Evolutionary conservation across 2,329 filamentous ascomycete species (phyloP), one percentile per base, ranked within the genome.

Genomic region (Cladosporium sp.): DNA sequence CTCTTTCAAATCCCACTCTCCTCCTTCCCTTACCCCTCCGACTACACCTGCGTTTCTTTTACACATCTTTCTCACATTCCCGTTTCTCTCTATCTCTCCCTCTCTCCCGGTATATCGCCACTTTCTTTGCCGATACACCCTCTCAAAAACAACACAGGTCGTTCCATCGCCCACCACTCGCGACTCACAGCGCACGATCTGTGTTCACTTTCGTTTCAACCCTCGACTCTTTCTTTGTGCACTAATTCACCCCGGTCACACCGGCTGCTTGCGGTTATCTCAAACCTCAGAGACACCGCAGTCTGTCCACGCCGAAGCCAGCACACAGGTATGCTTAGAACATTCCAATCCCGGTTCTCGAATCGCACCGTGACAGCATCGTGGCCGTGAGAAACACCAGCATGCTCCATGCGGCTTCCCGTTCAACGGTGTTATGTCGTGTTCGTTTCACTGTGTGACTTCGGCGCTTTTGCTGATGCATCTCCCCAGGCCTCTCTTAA

Each of bases 401-500:
- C 45, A 40, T 22, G 45, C 45, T 40, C 19, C 45, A 40, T 40
- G 45, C 45, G 45, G 36, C 45, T 40, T 32, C 15, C 36, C 45
- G 45, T 15, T 6, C 30, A 35, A 15, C 45, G 27, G 39, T 32
- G 16, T 27, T 38, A 46, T 48, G 45, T 27, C 25, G 45, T 48
- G 25, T 18, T 36, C 18, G 36, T 48, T 36, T 48, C 19, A 48
- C 45, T 20, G 36, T 40, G 36, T 32, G 27, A 48, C 45, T 48
- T 48, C 45, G 45, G 45, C 45, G 45, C 45, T 48, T 48, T 38
- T 32, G 29, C 45, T 48, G 30, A 48, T 40, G 36, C 18, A 32
- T 20, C 27, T 27, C 18, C 7, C 13, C 36, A 40, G 36, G 36
- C 32, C n/a, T 39, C 16, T 48, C 16, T 48, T 35, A 35, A 39